phyloP scores from a whole-genome alignment of 2,329 filamentous ascomycete species.

The Curvularia sp. region DNA sequence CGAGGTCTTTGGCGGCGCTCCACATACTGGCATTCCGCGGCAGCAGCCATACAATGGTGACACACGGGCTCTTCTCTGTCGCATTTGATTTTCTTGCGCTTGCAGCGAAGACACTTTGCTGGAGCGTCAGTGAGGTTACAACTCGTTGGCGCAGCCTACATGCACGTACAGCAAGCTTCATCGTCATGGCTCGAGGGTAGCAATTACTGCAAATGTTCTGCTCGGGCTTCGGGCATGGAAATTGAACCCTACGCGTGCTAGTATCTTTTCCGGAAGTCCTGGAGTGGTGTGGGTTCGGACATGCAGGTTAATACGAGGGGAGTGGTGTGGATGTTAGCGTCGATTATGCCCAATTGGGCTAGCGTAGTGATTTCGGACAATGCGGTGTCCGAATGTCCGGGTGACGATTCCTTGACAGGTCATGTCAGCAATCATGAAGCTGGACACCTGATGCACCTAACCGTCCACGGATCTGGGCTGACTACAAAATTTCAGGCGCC shows the following conservation, averaged over 20 bases:
- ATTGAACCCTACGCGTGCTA: neutral
- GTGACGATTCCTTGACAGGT: neutral
- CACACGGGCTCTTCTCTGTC: constrained; percentile 36
- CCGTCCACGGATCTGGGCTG: neutral
- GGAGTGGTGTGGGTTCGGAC: neutral
- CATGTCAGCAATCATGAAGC: neutral
- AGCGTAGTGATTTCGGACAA: neutral
- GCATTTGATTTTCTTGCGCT: constrained; percentile 41
- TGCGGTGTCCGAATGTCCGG: constrained; percentile 3
- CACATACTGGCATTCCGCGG: constrained; percentile 38
- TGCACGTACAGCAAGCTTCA: constrained; percentile 26
- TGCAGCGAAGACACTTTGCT: constrained; percentile 30
- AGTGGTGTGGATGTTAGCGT: neutral
- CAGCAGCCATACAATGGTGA: constrained; percentile 37
- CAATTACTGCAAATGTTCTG: neutral
- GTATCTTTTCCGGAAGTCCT: neutral
- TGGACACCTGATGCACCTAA: neutral
- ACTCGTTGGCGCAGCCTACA: neutral
- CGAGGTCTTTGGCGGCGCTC: constrained; percentile 38
- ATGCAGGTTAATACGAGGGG: neutral
- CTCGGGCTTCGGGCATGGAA: neutral
- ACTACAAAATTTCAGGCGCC: neutral
- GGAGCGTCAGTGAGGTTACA: constrained; percentile 2
- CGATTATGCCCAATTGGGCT: neutral
- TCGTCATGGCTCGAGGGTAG: constrained; percentile 9